Conservation (phyloP, 2,329 filamentous ascomycete species). For the Xylaria digitata region DNA sequence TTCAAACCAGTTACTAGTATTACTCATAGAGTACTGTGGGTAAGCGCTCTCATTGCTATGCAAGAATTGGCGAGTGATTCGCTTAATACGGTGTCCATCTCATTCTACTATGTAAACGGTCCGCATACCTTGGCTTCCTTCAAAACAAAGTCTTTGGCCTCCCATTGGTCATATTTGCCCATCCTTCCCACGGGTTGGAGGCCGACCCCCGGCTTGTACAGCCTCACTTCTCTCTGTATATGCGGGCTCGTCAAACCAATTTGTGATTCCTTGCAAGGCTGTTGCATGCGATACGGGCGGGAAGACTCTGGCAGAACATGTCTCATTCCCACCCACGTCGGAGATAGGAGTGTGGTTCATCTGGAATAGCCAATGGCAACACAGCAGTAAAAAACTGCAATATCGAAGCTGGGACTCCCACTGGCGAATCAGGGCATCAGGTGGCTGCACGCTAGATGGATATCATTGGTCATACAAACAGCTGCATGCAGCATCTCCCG, state of each 20-base stretch:
- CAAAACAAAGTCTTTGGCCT: constrained; percentile 7
- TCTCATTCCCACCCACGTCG: constrained; percentile 46
- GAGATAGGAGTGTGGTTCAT: constrained; percentile 49
- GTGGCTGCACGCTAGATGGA: constrained; percentile 28
- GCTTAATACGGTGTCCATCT: constrained; percentile 20
- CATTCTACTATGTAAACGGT: constrained; percentile 31
- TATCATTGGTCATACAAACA: constrained; percentile 36
- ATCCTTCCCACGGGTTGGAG: constrained; percentile 42
- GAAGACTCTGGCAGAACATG: constrained; percentile 44
- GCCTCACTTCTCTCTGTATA: constrained; percentile 52
- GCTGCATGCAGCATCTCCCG: constrained; percentile 23
- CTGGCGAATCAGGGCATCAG: constrained; percentile 38
- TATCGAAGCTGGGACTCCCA: constrained; percentile 44
- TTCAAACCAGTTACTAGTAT: not conserved
- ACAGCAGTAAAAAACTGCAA: constrained; percentile 31
- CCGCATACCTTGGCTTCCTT: constrained; percentile 28
- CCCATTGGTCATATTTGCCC: constrained; percentile 35
- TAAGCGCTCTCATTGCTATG: not conserved
- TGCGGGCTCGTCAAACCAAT: constrained; percentile 45
- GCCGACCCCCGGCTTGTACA: constrained; percentile 46
- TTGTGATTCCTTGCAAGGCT: constrained; percentile 51
- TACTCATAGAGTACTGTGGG: not conserved
- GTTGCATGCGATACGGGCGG: constrained; percentile 49
- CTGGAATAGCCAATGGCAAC: constrained; percentile 35
- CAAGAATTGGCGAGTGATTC: constrained; percentile 25